Percentiles rank a stretch among this genome's conserved stretches.
Evolutionary conservation across 2,329 filamentous ascomycete genomes (phyloP).

Genomic region (Penicillium corylophilum): DNA sequence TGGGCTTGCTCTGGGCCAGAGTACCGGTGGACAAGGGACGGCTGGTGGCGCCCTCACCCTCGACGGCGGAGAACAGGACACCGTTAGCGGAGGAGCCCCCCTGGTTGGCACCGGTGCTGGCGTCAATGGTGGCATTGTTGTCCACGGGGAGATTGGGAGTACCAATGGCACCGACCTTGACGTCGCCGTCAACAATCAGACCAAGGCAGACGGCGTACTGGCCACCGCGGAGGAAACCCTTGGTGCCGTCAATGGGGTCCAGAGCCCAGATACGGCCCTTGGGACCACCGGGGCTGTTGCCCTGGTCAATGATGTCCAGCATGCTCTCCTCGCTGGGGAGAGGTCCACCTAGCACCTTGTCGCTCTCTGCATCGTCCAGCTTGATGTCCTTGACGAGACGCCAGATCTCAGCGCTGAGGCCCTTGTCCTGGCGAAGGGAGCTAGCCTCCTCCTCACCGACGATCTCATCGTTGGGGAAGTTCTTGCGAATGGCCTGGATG

Average conservation of each 20-base stretch:
- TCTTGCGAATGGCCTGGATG: slow-evolving; percentile 82
- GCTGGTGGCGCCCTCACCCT: slow-evolving; percentile 76
- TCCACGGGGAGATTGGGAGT: slow-evolving; percentile 94
- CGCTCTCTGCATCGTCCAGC: slow-evolving; percentile 65
- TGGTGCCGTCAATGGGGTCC: slow-evolving; percentile 96
- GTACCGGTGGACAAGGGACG: slow-evolving; percentile 63
- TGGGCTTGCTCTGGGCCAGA: slow-evolving; percentile 56
- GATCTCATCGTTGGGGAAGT: slow-evolving; percentile 87
- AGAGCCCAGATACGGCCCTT: slow-evolving; percentile 80
- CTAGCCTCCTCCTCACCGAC: slow-evolving; percentile 94
- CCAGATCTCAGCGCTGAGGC: slow-evolving; percentile 77
- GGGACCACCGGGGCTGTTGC: slow-evolving; percentile 44
- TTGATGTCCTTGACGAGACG: slow-evolving; percentile 71
- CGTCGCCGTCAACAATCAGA: slow-evolving; percentile 87
- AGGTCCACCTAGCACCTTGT: slow-evolving; percentile 67
- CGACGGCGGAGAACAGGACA: slow-evolving; percentile 82
- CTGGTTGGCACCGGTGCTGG: slow-evolving; percentile 71
- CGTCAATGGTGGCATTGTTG: slow-evolving; percentile 68
- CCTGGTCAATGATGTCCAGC: slow-evolving; percentile 59
- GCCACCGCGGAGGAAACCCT: slow-evolving; percentile 91
- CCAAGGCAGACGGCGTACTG: slow-evolving; percentile 96
- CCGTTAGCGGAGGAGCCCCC: slow-evolving; percentile 74
- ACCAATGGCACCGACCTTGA: slow-evolving; percentile 90
- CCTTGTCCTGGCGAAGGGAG: slow-evolving; percentile 68
- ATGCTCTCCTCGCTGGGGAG: slow-evolving; percentile 63